Base-by-base conservation (phyloP, 176 grass and related monocot species). In the Otatea glauca region DNA sequence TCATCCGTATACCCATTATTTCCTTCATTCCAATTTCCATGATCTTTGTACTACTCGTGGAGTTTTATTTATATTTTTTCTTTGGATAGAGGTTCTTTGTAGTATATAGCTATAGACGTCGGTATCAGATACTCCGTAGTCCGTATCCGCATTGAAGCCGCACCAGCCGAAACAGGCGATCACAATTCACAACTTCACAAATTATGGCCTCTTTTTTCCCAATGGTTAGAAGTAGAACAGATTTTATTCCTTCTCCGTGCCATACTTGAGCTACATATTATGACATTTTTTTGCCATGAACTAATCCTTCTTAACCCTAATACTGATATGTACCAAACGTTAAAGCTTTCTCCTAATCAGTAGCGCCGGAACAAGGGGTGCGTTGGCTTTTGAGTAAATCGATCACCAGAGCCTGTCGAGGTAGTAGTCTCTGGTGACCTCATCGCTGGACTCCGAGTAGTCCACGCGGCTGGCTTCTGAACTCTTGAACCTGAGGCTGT, bases 341-440 rank as follows among this genome's bases (percentile, higher is more conserved):
- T 75, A 72, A 85, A 1, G 1, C 3, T 60, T 53, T 23, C 42
- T 12, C 7, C 29, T 35, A 18, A 54, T 64, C 38, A 56, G 62
- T 23, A 5, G 44, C 58, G 41, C 38, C 20, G 20, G 24, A 6
- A 8, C 53, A 7, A 64, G 60, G 2, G 41, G 45, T 21, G 34
- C 39, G 0, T 32, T 15, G 61, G 61, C 13, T 39, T 11, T 7
- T 75, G 70, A 24, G 7, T 20, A 4, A 4, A 9, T 2, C 5
- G 15, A 78, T 96, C 89, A 99, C 96, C 96, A 99, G 81, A 99
- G 86, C 61, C 79, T 86, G 65, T 99, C 91, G 60, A 99, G 86
- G 89, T 99, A 99, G 78, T 99, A 92, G 39, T 99, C 96, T n/a
- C 91, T 79, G 43, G 91, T 88, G 53, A 79, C 81, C 66, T 92